phyloP scores from a whole-genome alignment of 2,329 filamentous ascomycete genomes.

The Fusarium sp. region DNA sequence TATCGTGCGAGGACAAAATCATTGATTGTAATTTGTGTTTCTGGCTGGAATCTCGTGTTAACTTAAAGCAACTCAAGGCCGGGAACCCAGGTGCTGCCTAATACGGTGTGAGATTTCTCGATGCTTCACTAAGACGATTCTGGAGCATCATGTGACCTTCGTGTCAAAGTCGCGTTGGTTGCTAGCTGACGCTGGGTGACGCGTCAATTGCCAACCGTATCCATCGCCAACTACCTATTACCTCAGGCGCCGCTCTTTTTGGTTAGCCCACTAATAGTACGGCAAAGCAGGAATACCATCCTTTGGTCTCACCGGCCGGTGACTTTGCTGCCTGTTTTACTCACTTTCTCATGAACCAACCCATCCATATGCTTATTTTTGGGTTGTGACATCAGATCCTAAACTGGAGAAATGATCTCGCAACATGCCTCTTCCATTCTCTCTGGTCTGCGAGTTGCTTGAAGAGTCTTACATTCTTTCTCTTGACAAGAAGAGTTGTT shows the following conservation, averaged over 20 bases:
- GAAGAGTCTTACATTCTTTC: slow-evolving; percentile 70
- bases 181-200: slow-evolving; percentile 36
- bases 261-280: slow-evolving; percentile 1
- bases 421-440: slow-evolving; percentile 76
- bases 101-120: neutral
- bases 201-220: slow-evolving; percentile 43
- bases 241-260: slow-evolving; percentile 14
- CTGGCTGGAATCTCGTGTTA: too few relatives aligned
- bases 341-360: neutral
- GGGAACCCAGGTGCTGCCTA: neutral
- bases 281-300: slow-evolving; percentile 19
- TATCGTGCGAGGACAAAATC: neutral
- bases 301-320: neutral
- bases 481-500: slow-evolving; percentile 51
- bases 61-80: too few relatives aligned
- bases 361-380: neutral
- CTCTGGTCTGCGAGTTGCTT: slow-evolving; percentile 79
- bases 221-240: slow-evolving; percentile 6
- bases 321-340: slow-evolving; percentile 29
- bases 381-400: neutral
- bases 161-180: slow-evolving; percentile 47
- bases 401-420: slow-evolving; percentile 10
- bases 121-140: neutral
- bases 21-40: neutral
- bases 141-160: slow-evolving; percentile 51